Percentiles rank a stretch among this genome's conserved stretches.
Conservation (phyloP, 192 early-diverging fungal genomes). For the Ramicandelaber brevisporus region DNA sequence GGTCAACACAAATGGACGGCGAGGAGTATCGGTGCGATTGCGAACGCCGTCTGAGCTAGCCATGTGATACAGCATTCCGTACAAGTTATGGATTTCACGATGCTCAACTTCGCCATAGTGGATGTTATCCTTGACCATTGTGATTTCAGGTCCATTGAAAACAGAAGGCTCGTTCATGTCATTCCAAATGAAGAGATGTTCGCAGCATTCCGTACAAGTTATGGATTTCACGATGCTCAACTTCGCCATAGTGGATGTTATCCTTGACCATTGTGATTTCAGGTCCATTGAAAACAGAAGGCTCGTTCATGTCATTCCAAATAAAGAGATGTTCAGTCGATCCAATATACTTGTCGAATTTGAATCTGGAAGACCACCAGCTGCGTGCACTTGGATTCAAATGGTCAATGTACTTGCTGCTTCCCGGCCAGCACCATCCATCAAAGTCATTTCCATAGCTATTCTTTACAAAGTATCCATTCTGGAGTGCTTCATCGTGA, state of each 20-base stretch:
- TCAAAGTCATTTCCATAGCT: conserved; percentile 42
- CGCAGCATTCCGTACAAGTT: conserved; percentile 88
- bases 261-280: conserved; percentile 96
- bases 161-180: conserved; percentile 99
- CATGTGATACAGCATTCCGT: conserved; percentile 66
- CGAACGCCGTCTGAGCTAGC: conserved; percentile 63
- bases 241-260: conserved; percentile 53
- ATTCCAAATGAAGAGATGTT: conserved; percentile 80
- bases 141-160: conserved; percentile 92
- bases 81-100: conserved; percentile 85
- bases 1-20: conserved; percentile 81
- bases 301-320: conserved; percentile 99
- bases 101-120: conserved; percentile 79
- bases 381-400: conserved; percentile 41
- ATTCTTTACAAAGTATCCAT: conserved; percentile 56
- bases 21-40: conserved; percentile 20
- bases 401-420: conserved; percentile 84
- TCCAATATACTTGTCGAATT: conserved; percentile 54
- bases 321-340: conserved; percentile 58
- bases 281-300: conserved; percentile 85
- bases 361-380: conserved; percentile 63
- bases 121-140: conserved; percentile 79
- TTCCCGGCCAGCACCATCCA: conserved; percentile 97
- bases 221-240: conserved; percentile 90
- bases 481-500: conserved; percentile 46